These are phyloP conservation scores for Trametes versicolor DNA, from an alignment of 1,284 basidiomycete genomes.

Conservation along the genomic window DNA sequence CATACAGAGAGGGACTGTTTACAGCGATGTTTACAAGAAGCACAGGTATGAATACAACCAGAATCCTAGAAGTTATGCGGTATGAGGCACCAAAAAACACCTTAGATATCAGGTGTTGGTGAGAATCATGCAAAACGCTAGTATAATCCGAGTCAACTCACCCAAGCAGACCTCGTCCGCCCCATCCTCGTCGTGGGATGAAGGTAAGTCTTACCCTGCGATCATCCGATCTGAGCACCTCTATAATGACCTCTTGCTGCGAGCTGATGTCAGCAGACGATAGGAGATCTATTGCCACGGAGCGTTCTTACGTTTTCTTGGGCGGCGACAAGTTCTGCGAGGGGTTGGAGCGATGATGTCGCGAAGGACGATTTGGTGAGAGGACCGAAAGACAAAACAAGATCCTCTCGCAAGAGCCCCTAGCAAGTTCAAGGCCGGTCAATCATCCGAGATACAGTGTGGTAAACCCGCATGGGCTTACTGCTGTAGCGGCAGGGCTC, in stretches of 20 bases:
- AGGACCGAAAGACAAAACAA: slow-evolving; percentile 78
- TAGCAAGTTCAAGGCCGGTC: slow-evolving; percentile 41
- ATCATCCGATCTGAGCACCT: slow-evolving; percentile 49
- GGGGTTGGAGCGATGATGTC: slow-evolving; percentile 65
- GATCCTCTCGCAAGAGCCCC: slow-evolving; percentile 78
- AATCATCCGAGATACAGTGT: too few species aligned
- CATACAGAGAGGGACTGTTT: slow-evolving; percentile 2
- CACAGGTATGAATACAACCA: neutral
- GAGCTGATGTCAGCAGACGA: neutral
- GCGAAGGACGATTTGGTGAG: slow-evolving; percentile 65
- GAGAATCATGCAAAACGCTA: neutral
- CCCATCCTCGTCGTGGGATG: slow-evolving; percentile 71
- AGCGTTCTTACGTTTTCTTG: slow-evolving; percentile 75
- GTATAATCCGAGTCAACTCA: slow-evolving; percentile 48
- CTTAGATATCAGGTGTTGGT: slow-evolving; percentile 46
- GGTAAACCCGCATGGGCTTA: slow-evolving; percentile 49
- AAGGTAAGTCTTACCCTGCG: slow-evolving; percentile 54
- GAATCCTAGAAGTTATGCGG: slow-evolving; percentile 3
- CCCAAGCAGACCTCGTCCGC: slow-evolving; percentile 86
- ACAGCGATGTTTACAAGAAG: neutral
- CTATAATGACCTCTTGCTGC: slow-evolving; percentile 60
- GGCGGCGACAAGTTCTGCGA: slow-evolving; percentile 74
- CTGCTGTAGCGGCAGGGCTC: slow-evolving; percentile 84
- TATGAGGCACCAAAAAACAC: slow-evolving; percentile 79
- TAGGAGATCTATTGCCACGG: neutral